These are phyloP conservation scores for Solanum hybrid DNA, from an alignment of 305 asterid species.

Conservation along the genomic window DNA sequence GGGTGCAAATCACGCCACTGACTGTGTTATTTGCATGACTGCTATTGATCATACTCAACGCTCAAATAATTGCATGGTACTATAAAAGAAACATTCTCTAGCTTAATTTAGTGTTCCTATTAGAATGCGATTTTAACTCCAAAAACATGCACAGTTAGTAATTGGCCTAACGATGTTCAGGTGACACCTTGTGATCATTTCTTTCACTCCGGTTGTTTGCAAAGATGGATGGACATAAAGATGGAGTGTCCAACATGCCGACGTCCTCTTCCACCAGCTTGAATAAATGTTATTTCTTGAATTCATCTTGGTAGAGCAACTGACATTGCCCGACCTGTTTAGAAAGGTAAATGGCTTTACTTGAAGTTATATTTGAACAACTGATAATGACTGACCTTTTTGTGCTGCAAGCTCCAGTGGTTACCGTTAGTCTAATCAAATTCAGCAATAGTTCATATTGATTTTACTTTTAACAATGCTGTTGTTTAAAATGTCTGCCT, in stretches of 20 bases:
- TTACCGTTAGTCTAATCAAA: neutral
- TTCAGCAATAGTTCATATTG: neutral
- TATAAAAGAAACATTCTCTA: neutral
- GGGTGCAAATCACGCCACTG: conserved; percentile 50
- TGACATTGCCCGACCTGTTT: neutral
- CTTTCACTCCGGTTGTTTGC: conserved; percentile 84
- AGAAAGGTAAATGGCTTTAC: neutral
- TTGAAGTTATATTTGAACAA: neutral
- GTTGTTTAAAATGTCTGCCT: neutral
- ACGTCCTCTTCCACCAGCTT: conserved; percentile 94
- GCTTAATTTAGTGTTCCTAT: neutral
- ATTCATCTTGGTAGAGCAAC: neutral
- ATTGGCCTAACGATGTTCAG: conserved; percentile 19
- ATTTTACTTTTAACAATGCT: neutral
- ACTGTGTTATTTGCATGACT: conserved; percentile 97
- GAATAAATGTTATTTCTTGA: conserved; percentile 22
- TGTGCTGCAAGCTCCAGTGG: neutral
- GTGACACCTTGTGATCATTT: conserved; percentile 97
- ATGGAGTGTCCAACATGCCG: conserved; percentile 99
- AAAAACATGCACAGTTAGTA: neutral
- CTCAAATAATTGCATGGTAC: conserved; percentile 82
- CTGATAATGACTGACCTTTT: neutral
- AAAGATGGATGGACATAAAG: conserved; percentile 98
- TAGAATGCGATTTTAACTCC: conserved; percentile 1
- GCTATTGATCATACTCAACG: conserved; percentile 59